Evolutionary conservation across 106 monocot genomes (phyloP).

Genomic region (Narthecium ossifragum): DNA sequence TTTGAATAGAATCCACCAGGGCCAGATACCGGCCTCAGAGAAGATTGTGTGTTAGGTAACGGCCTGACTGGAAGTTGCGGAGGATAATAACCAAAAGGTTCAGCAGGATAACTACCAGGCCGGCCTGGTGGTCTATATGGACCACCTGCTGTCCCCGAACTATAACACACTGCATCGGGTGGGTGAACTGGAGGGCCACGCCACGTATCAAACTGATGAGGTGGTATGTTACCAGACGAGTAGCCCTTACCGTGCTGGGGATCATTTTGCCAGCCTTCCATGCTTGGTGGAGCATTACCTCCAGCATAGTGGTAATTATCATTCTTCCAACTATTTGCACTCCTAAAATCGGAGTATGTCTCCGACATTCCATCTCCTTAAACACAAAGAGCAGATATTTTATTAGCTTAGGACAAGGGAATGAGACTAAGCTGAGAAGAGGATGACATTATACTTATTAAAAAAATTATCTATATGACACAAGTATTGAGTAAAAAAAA

Average conservation of each 20-base stretch:
- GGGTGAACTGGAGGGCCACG: slow-evolving; percentile 38
- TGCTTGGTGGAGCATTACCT: slow-evolving; percentile 13
- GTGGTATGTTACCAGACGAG: slow-evolving; percentile 23
- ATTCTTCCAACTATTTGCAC: slow-evolving; percentile 27
- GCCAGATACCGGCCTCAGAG: slow-evolving; percentile 32
- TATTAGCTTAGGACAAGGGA: not conserved
- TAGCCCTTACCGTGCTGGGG: slow-evolving; percentile 23
- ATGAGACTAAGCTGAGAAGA: not conserved
- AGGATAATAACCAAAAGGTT: slow-evolving; percentile 53
- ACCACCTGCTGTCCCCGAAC: slow-evolving; percentile 44
- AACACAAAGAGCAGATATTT: slow-evolving; percentile 1
- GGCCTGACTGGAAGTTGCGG: slow-evolving; percentile 32
- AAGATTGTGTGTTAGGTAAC: slow-evolving; percentile 26
- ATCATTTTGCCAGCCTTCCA: slow-evolving; percentile 45
- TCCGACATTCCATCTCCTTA: slow-evolving; percentile 27
- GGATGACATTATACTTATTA: too few species aligned
- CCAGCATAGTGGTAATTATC: slow-evolving; percentile 21
- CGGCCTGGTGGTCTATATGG: slow-evolving; percentile 45
- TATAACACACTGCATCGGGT: slow-evolving; percentile 60
- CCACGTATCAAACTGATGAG: slow-evolving; percentile 60
- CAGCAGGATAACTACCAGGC: slow-evolving; percentile 48
- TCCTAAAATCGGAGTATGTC: slow-evolving; percentile 12
- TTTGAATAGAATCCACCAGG: slow-evolving; percentile 37
- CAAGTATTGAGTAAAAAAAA: too few species aligned
- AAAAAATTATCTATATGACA: too few species aligned